Evolutionary conservation across 495 filamentous ascomycete genomes (phyloP).

Genomic region (Xylaria palmicola): DNA sequence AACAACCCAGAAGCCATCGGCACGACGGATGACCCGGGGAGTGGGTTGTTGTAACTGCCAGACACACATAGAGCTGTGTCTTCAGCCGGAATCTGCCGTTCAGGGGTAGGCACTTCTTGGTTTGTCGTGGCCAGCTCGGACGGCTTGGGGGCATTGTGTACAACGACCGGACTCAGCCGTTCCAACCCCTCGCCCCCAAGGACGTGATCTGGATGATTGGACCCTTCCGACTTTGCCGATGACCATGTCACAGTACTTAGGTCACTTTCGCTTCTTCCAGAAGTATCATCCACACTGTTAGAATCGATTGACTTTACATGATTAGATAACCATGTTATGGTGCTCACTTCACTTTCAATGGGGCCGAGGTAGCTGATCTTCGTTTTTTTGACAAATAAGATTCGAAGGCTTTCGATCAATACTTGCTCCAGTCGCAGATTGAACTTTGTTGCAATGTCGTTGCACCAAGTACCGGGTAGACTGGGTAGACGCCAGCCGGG

Average conservation of each 20-base stretch:
- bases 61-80: not conserved
- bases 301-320: slow-evolving; percentile 15
- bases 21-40: not conserved
- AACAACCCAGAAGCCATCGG: not conserved
- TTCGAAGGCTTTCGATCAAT: slow-evolving; percentile 15
- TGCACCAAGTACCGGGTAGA: not conserved
- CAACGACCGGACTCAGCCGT: not conserved
- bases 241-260: no score
- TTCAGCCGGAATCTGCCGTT: not conserved
- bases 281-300: not conserved
- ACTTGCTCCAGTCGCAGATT: slow-evolving; percentile 6
- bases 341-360: slow-evolving; percentile 26
- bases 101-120: not conserved
- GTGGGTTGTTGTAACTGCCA: not conserved
- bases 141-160: not conserved
- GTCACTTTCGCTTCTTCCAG: no score
- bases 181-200: not conserved
- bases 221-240: slow-evolving; percentile 17
- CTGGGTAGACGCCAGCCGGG: slow-evolving; percentile 33
- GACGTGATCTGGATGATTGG: not conserved
- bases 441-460: slow-evolving; percentile 20
- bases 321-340: slow-evolving; percentile 18
- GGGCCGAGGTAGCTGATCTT: slow-evolving; percentile 6
- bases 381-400: not conserved
- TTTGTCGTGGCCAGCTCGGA: not conserved